Percentiles rank a stretch among this genome's conserved stretches.
Evolutionary conservation across 1,284 basidiomycete genomes (phyloP).

Genomic region (Trichosporon sp.): DNA sequence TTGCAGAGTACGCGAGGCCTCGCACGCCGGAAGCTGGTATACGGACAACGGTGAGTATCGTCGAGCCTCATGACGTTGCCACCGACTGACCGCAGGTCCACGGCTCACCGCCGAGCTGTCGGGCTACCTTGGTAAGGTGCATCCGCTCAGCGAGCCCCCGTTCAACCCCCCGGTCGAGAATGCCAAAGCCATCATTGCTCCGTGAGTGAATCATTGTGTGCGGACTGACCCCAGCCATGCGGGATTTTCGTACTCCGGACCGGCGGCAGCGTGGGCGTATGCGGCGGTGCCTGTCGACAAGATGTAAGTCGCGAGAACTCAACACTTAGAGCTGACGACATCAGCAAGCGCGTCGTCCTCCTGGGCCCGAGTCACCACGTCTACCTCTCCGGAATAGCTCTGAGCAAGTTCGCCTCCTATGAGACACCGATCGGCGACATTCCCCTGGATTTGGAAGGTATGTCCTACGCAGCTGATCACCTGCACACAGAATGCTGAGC

Average conservation of each 20-base stretch:
- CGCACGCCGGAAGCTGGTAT: constrained; percentile 92
- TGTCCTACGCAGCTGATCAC: constrained; percentile 42
- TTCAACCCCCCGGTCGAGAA: constrained; percentile 62
- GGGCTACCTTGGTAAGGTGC: constrained; percentile 61
- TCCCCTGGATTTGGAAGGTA: constrained; percentile 70
- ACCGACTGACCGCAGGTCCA: constrained; percentile 50
- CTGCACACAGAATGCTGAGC: background rate
- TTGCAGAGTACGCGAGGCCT: constrained; percentile 54
- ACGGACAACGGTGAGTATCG: constrained; percentile 57
- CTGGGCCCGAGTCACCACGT: constrained; percentile 94
- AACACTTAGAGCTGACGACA: background rate
- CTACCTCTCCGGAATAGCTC: constrained; percentile 78
- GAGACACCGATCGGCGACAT: constrained; percentile 82
- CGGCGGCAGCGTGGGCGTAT: constrained; percentile 93
- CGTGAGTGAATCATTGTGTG: constrained; percentile 55
- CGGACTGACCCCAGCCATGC: constrained; percentile 64
- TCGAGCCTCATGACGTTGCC: background rate
- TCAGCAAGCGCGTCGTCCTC: constrained; percentile 83
- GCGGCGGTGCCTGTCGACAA: constrained; percentile 70
- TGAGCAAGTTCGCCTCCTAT: constrained; percentile 70
- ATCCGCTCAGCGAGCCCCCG: constrained; percentile 50
- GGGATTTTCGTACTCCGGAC: constrained; percentile 91
- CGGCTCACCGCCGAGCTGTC: constrained; percentile 60
- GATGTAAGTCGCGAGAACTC: constrained; percentile 57
- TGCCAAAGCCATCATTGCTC: constrained; percentile 92